A percentile compares a stretch with the other conserved stretches of the same genome.
phyloP scores from a whole-genome alignment of 1,139 yeast genomes.

The Keqinozyma sinolaborantium region DNA sequence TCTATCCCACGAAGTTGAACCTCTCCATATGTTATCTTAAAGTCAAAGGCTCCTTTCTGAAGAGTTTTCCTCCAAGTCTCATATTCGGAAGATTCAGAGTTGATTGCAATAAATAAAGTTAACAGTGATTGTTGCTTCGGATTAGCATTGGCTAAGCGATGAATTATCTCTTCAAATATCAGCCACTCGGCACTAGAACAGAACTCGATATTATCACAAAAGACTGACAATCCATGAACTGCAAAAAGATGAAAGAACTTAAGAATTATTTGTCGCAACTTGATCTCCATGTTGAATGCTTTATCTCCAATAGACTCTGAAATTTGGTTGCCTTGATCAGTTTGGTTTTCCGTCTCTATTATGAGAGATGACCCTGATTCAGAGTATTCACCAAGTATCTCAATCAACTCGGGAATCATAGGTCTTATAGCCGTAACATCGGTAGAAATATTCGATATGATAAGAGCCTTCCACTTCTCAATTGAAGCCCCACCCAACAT shows the following conservation, averaged over 20 bases:
- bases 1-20: neutral
- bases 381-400: neutral
- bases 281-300: conserved; percentile 30
- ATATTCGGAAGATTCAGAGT: neutral
- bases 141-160: conserved; percentile 19
- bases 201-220: conserved; percentile 50
- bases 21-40: neutral
- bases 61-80: neutral
- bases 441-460: conserved; percentile 36
- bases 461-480: conserved; percentile 40
- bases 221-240: conserved; percentile 40
- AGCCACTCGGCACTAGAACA: conserved; percentile 29
- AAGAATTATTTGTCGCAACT: conserved; percentile 43
- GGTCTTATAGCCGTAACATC: conserved; percentile 43
- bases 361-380: neutral
- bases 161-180: conserved; percentile 26
- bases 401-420: conserved; percentile 40
- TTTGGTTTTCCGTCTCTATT: neutral
- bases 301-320: conserved; percentile 12
- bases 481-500: conserved; percentile 35
- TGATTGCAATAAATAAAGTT: neutral
- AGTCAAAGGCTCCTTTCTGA: neutral
- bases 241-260: conserved; percentile 41
- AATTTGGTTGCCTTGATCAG: neutral
- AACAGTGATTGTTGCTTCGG: neutral